Conservation (phyloP, 352 stramenopile genomes). For the Phytophthora ramorum region DNA sequence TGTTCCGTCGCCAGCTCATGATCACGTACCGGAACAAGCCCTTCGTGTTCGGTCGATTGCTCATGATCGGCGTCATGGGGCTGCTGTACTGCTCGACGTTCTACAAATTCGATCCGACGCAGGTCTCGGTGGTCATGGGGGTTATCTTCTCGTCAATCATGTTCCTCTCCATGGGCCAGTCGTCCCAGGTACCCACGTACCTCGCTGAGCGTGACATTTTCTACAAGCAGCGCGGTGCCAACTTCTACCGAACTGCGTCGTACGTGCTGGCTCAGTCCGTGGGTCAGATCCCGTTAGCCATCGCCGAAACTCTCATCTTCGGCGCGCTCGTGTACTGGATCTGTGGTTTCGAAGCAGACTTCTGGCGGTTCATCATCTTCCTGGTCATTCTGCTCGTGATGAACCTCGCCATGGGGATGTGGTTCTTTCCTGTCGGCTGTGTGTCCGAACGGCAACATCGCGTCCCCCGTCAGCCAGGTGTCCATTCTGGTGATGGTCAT, state of each 20-base stretch:
- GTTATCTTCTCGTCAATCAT: slow-evolving; percentile 76
- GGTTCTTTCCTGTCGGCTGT: slow-evolving; percentile 40
- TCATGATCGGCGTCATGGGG: slow-evolving; percentile 48
- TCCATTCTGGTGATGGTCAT: slow-evolving; percentile 53
- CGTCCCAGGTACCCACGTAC: slow-evolving; percentile 68
- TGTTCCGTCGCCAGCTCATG: neutral
- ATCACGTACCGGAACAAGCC: slow-evolving; percentile 53
- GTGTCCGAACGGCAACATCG: slow-evolving; percentile 42
- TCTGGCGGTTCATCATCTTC: slow-evolving; percentile 20
- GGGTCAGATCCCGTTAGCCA: slow-evolving; percentile 27
- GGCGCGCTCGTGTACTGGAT: slow-evolving; percentile 52
- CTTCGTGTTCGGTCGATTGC: slow-evolving; percentile 33
- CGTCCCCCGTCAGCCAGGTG: slow-evolving; percentile 45
- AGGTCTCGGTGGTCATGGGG: slow-evolving; percentile 55
- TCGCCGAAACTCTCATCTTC: slow-evolving; percentile 67
- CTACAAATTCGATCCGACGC: slow-evolving; percentile 39
- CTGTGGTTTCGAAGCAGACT: slow-evolving; percentile 36
- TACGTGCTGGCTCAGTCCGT: slow-evolving; percentile 47
- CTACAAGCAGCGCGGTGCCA: slow-evolving; percentile 73
- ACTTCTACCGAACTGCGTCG: slow-evolving; percentile 70
- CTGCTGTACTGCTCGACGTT: slow-evolving; percentile 53
- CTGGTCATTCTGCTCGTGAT: slow-evolving; percentile 37
- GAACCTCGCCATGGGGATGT: slow-evolving; percentile 36
- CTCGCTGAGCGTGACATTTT: slow-evolving; percentile 59
- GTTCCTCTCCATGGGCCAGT: slow-evolving; percentile 72